phyloP scores from a whole-genome alignment of 1,284 basidiomycete genomes.

The Rhodotorula sp. region DNA sequence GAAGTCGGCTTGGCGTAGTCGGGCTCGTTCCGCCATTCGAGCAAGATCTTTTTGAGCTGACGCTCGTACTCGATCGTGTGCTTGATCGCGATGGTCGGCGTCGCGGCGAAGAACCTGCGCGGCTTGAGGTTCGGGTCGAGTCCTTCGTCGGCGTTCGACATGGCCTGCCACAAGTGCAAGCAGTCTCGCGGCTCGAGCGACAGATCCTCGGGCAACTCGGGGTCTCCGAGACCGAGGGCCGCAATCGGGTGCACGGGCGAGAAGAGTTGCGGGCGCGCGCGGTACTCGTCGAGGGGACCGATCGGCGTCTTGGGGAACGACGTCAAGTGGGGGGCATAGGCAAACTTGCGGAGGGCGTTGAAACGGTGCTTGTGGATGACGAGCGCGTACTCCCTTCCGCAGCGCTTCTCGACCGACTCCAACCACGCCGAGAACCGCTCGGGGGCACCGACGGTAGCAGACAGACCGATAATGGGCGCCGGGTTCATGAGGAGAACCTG shows the following conservation, averaged over 20 bases:
- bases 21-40: conserved; percentile 50
- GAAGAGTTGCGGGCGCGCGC: conserved; percentile 30
- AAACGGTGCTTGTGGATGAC: conserved; percentile 65
- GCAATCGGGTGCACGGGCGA: conserved; percentile 63
- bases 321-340: conserved; percentile 51
- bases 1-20: conserved; percentile 51
- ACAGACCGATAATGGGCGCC: conserved; percentile 64
- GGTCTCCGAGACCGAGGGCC: conserved; percentile 56
- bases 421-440: conserved; percentile 66
- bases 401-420: conserved; percentile 59
- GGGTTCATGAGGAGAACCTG: conserved; percentile 42
- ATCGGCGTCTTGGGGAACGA: conserved; percentile 34
- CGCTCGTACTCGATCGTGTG: conserved; percentile 62
- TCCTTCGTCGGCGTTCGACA: conserved; percentile 47
- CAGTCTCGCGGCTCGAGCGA: conserved; percentile 62
- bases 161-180: conserved; percentile 56
- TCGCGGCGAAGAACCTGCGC: conserved; percentile 52
- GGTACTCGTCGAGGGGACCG: conserved; percentile 38
- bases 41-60: conserved; percentile 55
- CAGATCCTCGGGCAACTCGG: conserved; percentile 60
- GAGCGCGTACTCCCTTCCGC: conserved; percentile 60
- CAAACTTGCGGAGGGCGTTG: conserved; percentile 67
- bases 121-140: conserved; percentile 54
- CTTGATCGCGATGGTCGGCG: conserved; percentile 54
- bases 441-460: conserved; percentile 66